These are phyloP conservation scores for Pichia insulana DNA, from an alignment of 805 yeast genomes.

Conservation along the genomic window DNA sequence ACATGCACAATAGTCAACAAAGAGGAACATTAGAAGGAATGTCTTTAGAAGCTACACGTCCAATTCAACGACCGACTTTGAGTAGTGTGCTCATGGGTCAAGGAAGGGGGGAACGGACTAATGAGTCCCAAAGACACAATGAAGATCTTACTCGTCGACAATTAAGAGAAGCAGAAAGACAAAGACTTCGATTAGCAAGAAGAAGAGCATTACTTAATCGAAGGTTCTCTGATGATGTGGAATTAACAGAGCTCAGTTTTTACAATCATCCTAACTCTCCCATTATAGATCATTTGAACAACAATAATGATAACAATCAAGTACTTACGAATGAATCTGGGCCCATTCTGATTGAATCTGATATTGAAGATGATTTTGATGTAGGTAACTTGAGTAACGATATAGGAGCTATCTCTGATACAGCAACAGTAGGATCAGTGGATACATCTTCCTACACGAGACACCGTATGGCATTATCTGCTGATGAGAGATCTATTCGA, in stretches of 20 bases:
- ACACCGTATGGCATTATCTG: neutral
- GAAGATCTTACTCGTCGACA: neutral
- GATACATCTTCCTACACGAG: neutral
- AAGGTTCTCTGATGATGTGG: neutral
- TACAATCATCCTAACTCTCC: slow-evolving; percentile 6
- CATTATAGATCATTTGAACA: neutral
- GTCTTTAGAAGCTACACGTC: too few relatives aligned
- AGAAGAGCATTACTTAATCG: neutral
- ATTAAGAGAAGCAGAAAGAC: neutral
- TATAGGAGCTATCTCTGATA: slow-evolving; percentile 3
- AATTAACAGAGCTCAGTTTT: neutral
- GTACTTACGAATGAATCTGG: slow-evolving; percentile 5
- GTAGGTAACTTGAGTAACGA: neutral
- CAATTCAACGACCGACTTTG: too few relatives aligned
- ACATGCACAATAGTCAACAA: too few relatives aligned
- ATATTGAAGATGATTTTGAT: slow-evolving; percentile 9
- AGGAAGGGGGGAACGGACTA: neutral
- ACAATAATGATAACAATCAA: neutral
- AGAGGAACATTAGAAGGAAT: too few relatives aligned
- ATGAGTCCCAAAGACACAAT: neutral
- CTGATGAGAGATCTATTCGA: slow-evolving; percentile 1
- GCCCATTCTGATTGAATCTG: slow-evolving; percentile 19
- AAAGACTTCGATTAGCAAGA: neutral
- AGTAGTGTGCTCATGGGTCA: neutral
- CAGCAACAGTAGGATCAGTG: slow-evolving; percentile 1